Percentiles rank a stretch among this genome's conserved stretches.
Evolutionary conservation across 768 basidiomycete genomes (phyloP).

Genomic region (Suillus variegatus): DNA sequence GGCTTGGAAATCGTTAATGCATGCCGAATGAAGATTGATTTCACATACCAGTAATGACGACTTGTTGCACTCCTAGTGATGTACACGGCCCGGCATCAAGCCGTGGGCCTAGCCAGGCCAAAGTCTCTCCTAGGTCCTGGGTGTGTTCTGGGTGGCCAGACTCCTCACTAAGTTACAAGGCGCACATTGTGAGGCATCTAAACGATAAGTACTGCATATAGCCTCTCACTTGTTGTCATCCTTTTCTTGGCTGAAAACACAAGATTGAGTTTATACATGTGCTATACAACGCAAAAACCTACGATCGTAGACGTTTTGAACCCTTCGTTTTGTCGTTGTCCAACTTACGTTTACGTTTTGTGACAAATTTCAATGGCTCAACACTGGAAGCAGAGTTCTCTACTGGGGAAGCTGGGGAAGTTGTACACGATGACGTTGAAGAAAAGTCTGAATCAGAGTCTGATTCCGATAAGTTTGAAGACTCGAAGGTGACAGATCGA

Average conservation of each 20-base stretch:
- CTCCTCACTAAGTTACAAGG: not conserved
- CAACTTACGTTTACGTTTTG: not conserved
- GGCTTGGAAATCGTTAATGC: constrained; percentile 1
- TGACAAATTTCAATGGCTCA: not conserved
- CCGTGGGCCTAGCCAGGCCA: too few relatives aligned
- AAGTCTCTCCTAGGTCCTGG: not conserved
- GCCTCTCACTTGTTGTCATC: not conserved
- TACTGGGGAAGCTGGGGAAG: not conserved
- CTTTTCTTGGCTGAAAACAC: not conserved
- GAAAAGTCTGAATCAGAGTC: not conserved
- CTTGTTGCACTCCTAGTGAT: not conserved
- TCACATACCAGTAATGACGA: not conserved
- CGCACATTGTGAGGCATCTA: not conserved
- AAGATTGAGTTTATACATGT: not conserved
- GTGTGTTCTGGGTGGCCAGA: not conserved
- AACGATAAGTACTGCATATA: not conserved
- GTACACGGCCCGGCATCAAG: too few relatives aligned
- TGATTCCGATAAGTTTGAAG: not conserved
- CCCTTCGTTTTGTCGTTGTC: not conserved
- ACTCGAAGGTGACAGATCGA: not conserved
- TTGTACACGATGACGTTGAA: not conserved
- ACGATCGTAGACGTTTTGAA: not conserved
- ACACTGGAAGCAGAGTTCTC: not conserved
- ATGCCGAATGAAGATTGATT: not conserved
- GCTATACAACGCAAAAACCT: not conserved